Evolutionary conservation across 2,329 filamentous ascomycete species (phyloP).

Genomic region (Purpureocillium takamizusanense): DNA sequence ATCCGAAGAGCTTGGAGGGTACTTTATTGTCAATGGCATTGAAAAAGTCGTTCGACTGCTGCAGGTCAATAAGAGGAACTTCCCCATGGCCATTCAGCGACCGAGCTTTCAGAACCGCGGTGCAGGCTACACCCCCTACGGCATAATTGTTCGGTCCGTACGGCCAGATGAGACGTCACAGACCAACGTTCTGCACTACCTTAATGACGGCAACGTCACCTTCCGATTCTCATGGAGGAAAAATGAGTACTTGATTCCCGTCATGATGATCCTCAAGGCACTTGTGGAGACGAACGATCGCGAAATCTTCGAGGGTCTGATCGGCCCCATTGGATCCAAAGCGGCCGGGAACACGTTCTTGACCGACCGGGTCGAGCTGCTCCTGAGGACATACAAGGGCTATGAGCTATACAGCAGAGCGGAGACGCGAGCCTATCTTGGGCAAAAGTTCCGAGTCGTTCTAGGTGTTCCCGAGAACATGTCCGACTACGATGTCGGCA

Average conservation of each 20-base stretch:
- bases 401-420: conserved; percentile 76
- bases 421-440: conserved; percentile 78
- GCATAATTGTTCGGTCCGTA: conserved; percentile 85
- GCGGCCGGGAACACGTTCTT: conserved; percentile 84
- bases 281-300: conserved; percentile 92
- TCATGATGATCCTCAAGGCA: conserved; percentile 95
- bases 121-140: conserved; percentile 76
- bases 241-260: conserved; percentile 90
- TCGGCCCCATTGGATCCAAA: conserved; percentile 68
- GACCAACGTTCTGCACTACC: conserved; percentile 93
- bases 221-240: conserved; percentile 98
- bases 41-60: conserved; percentile 94
- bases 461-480: conserved; percentile 76
- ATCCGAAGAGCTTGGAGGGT: conserved; percentile 90
- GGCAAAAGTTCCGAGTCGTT: conserved; percentile 83
- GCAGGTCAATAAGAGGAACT: conserved; percentile 84
- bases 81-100: conserved; percentile 87
- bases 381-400: conserved; percentile 86
- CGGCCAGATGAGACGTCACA: conserved; percentile 97
- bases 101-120: conserved; percentile 86
- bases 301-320: conserved; percentile 89
- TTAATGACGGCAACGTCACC: conserved; percentile 90
- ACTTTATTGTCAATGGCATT: conserved; percentile 95
- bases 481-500: conserved; percentile 81
- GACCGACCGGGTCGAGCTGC: conserved; percentile 84